Base-by-base conservation (phyloP, 305 asterid genomes). In the Fraxinus paxiana region DNA sequence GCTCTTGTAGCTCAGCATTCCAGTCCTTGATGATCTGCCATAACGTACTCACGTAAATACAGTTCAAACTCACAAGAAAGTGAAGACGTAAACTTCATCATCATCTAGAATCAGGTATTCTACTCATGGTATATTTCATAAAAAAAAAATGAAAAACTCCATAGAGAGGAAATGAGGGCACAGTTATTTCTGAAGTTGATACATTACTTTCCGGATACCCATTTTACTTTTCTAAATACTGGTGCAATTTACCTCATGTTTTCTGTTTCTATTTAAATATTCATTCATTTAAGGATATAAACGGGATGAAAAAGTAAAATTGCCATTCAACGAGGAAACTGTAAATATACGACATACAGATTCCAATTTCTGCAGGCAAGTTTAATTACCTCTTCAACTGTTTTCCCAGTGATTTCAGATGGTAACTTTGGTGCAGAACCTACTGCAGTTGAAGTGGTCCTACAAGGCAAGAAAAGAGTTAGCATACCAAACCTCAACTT, bases 1-100 rank as follows among this genome's bases (percentile, higher is more conserved):
- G 98, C 87, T 96, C 97, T 84, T 92, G 98, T 48, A 96, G 92
- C 88, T 96, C 99, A 76, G 92, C 78, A 83, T 94, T 92, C 99
- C 98, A 96, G 79, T 93, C 98, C 90, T 96, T 96, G 89, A 96
- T 92, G 87, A 96, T 94, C 99, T 96, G 84, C 85, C 86, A 56
- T 71, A 51, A 46, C 15, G 73, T 75, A 75, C 70, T 59, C 79
- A 82, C 69, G 63, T 77, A 74, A 81, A 18, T 67, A 75, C 61
- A 48, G 61, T 34, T 79, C 51, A 48, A 37, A 65, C 46, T 33
- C 81, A 72, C 38, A 46, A 69, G 77, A 73, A 72, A 31, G 48
- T 6, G 73, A 75, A 51, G 15, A 72, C 33, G 75, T 54, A 43
- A 82, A 82, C 67, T 38, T 34, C 63, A 77, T 24, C 54, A 41